Percentiles rank a stretch among this genome's conserved stretches.
These are phyloP conservation scores for Calonectria honghensis DNA, from an alignment of 2,329 filamentous ascomycete species.

Conservation along the genomic window DNA sequence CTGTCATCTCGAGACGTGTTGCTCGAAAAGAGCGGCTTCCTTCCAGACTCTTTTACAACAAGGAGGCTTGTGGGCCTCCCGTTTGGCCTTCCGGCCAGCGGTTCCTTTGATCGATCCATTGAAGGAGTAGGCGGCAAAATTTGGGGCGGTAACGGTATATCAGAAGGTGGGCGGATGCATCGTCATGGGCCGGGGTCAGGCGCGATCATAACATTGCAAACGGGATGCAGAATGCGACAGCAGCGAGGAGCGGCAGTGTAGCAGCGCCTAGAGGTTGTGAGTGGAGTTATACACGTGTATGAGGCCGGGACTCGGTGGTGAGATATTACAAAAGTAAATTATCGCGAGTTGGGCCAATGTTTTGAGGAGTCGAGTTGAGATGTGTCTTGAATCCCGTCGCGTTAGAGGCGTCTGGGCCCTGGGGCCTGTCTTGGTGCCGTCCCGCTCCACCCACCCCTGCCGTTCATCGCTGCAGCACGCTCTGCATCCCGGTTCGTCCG, in stretches of 20 bases:
- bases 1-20: slow-evolving; percentile 48
- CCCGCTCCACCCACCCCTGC: slow-evolving; percentile 27
- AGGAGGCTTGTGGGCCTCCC: slow-evolving; percentile 54
- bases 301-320: neutral
- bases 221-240: slow-evolving; percentile 2
- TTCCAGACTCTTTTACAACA: slow-evolving; percentile 63
- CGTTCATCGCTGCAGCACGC: slow-evolving; percentile 12
- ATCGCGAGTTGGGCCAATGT: slow-evolving; percentile 35
- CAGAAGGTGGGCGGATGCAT: slow-evolving; percentile 47
- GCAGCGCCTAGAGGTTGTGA: neutral
- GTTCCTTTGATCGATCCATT: slow-evolving; percentile 55
- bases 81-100: slow-evolving; percentile 46
- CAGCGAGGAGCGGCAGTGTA: neutral
- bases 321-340: slow-evolving; percentile 24
- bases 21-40: slow-evolving; percentile 63
- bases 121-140: slow-evolving; percentile 28
- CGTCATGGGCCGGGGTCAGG: slow-evolving; percentile 35
- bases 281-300: slow-evolving; percentile 26
- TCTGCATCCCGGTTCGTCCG: slow-evolving; percentile 10
- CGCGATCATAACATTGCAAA: slow-evolving; percentile 51
- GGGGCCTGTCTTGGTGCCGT: slow-evolving; percentile 28
- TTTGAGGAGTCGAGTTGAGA: slow-evolving; percentile 35
- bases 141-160: slow-evolving; percentile 36
- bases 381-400: slow-evolving; percentile 29
- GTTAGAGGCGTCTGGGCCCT: slow-evolving; percentile 29